Percentiles rank a stretch among this genome's conserved stretches.
Evolutionary conservation across 768 basidiomycete species (phyloP).

Genomic region (Rhizopogon vesiculosus): DNA sequence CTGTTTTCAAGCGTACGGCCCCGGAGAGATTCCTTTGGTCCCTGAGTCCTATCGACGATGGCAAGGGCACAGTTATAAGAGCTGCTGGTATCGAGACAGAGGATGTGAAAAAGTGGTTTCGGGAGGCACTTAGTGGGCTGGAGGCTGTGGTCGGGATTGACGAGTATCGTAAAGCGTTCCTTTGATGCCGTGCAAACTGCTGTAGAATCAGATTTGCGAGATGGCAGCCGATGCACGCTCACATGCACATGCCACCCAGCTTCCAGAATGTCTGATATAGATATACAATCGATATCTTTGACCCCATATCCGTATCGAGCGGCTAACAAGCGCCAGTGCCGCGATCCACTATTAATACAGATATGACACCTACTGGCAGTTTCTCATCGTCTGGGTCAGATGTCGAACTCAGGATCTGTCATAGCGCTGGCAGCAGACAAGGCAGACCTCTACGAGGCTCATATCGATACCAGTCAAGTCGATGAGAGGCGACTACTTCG

Average conservation of each 20-base stretch:
- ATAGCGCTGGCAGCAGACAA: not conserved
- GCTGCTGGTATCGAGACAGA: constrained; percentile 77
- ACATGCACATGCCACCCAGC: not conserved
- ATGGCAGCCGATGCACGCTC: not conserved
- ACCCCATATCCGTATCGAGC: not conserved
- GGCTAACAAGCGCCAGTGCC: not conserved
- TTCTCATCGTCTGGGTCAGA: not conserved
- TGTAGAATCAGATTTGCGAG: not conserved
- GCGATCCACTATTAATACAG: not conserved
- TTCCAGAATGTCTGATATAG: not conserved
- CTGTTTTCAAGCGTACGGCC: constrained; percentile 51
- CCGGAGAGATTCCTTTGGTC: constrained; percentile 81
- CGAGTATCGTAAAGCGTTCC: constrained; percentile 60
- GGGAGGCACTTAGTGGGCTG: constrained; percentile 44
- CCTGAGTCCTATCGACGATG: constrained; percentile 51
- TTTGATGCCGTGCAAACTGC: constrained; percentile 20
- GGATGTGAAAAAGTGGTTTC: constrained; percentile 66
- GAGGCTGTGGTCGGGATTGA: constrained; percentile 57
- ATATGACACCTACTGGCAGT: too few species aligned
- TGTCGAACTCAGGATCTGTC: not conserved
- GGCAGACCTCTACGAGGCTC: constrained; percentile 36
- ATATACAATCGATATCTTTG: too few species aligned
- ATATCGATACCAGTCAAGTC: constrained; percentile 47
- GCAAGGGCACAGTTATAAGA: constrained; percentile 57
- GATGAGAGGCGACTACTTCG: constrained; percentile 52